A percentile compares a stretch with the other conserved stretches of the same genome.
Evolutionary conservation across 805 yeast species (phyloP).

Genomic region (Grigorovia transvaalensis): DNA sequence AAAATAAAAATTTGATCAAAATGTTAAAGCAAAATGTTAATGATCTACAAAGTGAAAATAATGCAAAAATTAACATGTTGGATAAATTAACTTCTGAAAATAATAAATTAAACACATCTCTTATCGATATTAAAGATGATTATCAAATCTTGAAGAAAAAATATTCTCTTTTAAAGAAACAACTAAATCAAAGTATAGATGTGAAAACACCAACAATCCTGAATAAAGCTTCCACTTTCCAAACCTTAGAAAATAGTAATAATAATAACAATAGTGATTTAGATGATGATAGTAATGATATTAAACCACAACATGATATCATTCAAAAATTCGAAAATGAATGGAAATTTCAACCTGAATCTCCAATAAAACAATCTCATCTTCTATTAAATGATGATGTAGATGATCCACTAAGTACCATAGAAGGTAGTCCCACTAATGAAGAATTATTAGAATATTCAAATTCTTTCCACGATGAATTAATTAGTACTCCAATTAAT

Average conservation of each 20-base stretch:
- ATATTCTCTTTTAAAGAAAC: slow-evolving; percentile 19
- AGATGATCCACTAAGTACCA: not conserved
- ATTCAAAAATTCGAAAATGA: slow-evolving; percentile 3
- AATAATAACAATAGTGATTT: not conserved
- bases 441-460: not conserved
- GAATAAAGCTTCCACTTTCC: not conserved
- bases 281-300: not conserved
- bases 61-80: slow-evolving; percentile 9
- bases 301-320: not conserved
- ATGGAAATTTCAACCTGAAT: not conserved
- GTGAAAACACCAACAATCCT: not conserved
- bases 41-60: not conserved
- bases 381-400: not conserved
- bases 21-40: slow-evolving; percentile 5
- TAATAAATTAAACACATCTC: slow-evolving; percentile 11
- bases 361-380: not conserved
- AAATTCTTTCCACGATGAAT: not conserved
- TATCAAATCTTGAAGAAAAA: slow-evolving; percentile 18
- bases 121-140: slow-evolving; percentile 22
- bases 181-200: slow-evolving; percentile 9
- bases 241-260: not conserved
- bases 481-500: not conserved
- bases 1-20: slow-evolving; percentile 3
- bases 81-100: slow-evolving; percentile 19
- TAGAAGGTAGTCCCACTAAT: not conserved